Evolutionary conservation across 2,329 filamentous ascomycete genomes (phyloP), one percentile per base, ranked within the genome.

Genomic region (Cladorrhinum sp.): DNA sequence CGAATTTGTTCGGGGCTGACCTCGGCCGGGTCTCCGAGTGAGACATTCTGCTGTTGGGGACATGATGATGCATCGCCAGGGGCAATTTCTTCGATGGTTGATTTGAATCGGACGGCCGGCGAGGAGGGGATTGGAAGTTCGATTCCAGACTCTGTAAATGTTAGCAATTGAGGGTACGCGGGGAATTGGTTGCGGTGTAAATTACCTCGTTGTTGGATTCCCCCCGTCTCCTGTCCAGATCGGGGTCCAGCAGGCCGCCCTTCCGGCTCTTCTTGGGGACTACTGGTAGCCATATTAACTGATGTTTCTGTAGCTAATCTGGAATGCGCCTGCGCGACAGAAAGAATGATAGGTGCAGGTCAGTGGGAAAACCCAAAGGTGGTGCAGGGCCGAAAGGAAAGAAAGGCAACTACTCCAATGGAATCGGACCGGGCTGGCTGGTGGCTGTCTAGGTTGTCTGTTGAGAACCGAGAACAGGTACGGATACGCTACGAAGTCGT

Each of bases 81-180:
- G 61, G 83, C 79, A 68, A 92, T 91, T 74, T 92, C 87, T 71
- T 92, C 81, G 62, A 88, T 85, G 64, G 83, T 80, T 26, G 88
- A 86, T 58, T 88, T 86, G 74, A 92, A 93, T 61, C 89, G 88
- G 58, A 92, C 89, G 61, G 84, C 79, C 60, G 79, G 78, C 28
- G 58, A 26, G 18, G 61, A 39, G 26, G 67, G 62, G 24, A 55
- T 12, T 23, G 53, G 50, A 26, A 59, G 52, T 48, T 56, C 53
- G 26, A 16, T 21, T 48, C 26, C n/a, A 21, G 42, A 21, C 42
- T 46, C 42, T 46, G 42, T 20, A 3, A 21, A 21, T 18, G 42
- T 46, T 21, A 46, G 42, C 42, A 46, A 46, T 21, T 46, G 42
- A 20, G 8, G 18, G 18, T 46, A 4, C 12, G n/a, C 21, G 58